phyloP scores from a whole-genome alignment of 2,329 filamentous ascomycete genomes.

The Aschersonia sp. region DNA sequence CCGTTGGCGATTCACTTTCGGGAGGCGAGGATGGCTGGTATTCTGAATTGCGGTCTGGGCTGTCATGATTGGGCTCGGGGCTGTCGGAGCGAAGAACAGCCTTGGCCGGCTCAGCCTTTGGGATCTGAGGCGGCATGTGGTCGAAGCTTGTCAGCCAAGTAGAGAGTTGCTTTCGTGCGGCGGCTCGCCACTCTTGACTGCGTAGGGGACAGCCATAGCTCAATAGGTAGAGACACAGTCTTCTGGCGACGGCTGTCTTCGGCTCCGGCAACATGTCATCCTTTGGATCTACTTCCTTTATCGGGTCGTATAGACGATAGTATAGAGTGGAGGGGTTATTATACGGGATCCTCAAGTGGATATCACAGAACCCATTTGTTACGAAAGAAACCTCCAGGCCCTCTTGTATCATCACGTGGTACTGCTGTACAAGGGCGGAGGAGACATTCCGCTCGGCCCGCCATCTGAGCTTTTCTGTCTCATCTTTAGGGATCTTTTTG shows the following conservation, averaged over 20 bases:
- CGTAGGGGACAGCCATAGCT: background rate
- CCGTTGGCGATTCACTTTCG: background rate
- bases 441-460: constrained; percentile 1
- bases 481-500: background rate
- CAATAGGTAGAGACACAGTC: background rate
- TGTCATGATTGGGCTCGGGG: background rate
- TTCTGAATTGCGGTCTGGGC: background rate
- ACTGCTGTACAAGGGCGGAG: constrained; percentile 2
- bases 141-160: background rate
- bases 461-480: background rate
- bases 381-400: constrained; percentile 1
- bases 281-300: background rate
- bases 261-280: background rate
- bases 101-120: background rate
- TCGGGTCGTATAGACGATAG: background rate
- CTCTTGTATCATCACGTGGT: constrained; percentile 4
- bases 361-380: constrained; percentile 1
- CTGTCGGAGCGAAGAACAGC: background rate
- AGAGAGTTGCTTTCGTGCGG: background rate
- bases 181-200: background rate
- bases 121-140: background rate
- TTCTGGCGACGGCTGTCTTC: background rate
- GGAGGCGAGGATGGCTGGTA: background rate
- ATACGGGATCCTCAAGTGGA: background rate
- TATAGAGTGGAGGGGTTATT: background rate